Conservation (phyloP, 768 basidiomycete species). For the Clitopilus hobsonii region DNA sequence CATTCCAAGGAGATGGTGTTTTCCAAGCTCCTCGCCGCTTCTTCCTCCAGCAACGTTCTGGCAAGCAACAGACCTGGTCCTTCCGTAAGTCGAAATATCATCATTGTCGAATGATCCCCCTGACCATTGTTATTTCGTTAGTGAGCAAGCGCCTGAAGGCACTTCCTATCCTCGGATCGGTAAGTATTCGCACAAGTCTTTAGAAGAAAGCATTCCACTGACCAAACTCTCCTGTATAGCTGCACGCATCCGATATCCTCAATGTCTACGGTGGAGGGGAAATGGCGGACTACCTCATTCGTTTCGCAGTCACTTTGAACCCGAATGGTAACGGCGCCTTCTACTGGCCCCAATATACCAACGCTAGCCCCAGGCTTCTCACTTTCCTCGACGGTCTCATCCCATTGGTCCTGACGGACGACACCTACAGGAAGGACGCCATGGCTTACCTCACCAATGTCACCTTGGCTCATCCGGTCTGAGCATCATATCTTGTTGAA, state of each 20-base stretch:
- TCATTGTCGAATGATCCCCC: background rate
- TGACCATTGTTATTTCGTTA: slow-evolving; percentile 11
- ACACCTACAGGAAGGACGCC: slow-evolving; percentile 37
- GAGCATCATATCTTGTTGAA: background rate
- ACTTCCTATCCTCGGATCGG: slow-evolving; percentile 38
- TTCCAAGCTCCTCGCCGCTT: slow-evolving; percentile 50
- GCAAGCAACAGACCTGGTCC: slow-evolving; percentile 38
- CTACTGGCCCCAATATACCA: slow-evolving; percentile 41
- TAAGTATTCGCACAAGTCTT: too few relatives aligned
- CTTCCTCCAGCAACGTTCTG: slow-evolving; percentile 35
- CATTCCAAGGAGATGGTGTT: slow-evolving; percentile 43
- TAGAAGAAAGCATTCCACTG: too few relatives aligned
- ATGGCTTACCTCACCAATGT: slow-evolving; percentile 30
- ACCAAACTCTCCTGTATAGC: slow-evolving; percentile 16
- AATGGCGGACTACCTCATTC: slow-evolving; percentile 41
- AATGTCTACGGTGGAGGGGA: slow-evolving; percentile 37
- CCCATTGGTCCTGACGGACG: slow-evolving; percentile 29
- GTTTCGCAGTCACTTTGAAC: slow-evolving; percentile 36
- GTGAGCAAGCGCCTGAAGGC: slow-evolving; percentile 44
- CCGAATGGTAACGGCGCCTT: slow-evolving; percentile 35
- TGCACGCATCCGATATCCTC: slow-evolving; percentile 37
- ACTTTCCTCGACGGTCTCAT: slow-evolving; percentile 33
- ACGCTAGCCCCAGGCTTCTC: slow-evolving; percentile 26
- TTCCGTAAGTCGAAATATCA: slow-evolving; percentile 29
- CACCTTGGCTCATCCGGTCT: slow-evolving; percentile 26